These are phyloP conservation scores for Tetradesmus lagerheimii DNA, from an alignment of 139 green algal genomes.

Conservation along the genomic window DNA sequence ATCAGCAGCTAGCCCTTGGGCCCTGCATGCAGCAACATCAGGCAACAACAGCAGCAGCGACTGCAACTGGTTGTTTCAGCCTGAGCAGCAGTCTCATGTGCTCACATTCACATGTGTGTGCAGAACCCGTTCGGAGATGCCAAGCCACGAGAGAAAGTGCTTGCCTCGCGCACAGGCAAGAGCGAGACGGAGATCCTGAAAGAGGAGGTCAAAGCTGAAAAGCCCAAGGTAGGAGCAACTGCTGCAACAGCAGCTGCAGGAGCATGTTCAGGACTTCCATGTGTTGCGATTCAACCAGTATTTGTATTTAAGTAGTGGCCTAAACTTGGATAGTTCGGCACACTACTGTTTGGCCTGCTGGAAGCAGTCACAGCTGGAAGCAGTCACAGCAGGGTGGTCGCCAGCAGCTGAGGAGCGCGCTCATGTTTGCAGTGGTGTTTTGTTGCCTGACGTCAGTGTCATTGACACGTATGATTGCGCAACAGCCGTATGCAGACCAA, in stretches of 20 bases:
- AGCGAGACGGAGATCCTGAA: constrained; percentile 82
- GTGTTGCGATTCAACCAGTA: too few species aligned
- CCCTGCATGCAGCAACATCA: not conserved
- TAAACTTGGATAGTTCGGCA: not conserved
- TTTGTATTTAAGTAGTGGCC: too few species aligned
- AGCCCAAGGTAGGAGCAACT: constrained; percentile 62
- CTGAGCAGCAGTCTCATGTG: not conserved
- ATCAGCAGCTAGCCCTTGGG: not conserved
- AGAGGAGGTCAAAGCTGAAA: constrained; percentile 76
- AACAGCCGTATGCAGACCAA: too few species aligned
- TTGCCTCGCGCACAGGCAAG: constrained; percentile 73
- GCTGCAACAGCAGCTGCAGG: constrained; percentile 72
- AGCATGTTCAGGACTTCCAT: too few species aligned
- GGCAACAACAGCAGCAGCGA: not conserved
- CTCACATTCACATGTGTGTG: not conserved
- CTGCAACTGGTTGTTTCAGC: not conserved
- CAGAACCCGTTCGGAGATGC: constrained; percentile 82
- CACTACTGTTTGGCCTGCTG: too few species aligned
- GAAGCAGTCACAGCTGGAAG: not conserved
- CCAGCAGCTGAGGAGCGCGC: not conserved
- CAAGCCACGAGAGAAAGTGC: constrained; percentile 78
- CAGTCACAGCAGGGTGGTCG: not conserved
- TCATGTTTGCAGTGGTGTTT: too few species aligned
- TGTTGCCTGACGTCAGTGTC: too few species aligned
- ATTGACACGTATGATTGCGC: too few species aligned